phyloP scores from a whole-genome alignment of 2,329 filamentous ascomycete genomes.

The Microsporum ferrugineum region DNA sequence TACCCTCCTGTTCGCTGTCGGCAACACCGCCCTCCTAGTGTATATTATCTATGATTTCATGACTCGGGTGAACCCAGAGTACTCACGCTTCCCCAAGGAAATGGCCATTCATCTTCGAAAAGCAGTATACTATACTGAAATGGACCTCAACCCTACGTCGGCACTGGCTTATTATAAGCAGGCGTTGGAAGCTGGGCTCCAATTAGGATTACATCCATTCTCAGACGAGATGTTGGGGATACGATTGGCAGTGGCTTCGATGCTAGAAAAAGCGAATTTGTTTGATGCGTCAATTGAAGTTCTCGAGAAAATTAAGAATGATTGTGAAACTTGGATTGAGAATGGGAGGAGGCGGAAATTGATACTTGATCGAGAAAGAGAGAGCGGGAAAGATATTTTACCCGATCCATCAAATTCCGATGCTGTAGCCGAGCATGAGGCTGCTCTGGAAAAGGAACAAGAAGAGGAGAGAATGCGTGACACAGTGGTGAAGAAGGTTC shows the following conservation, averaged over 20 bases:
- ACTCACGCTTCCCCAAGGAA: constrained; percentile 34
- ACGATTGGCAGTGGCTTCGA: constrained; percentile 65
- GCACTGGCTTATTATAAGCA: constrained; percentile 76
- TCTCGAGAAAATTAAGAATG: constrained; percentile 60
- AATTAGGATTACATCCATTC: constrained; percentile 71
- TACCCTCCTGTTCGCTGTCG: constrained; percentile 30
- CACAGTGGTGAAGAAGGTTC: constrained; percentile 49
- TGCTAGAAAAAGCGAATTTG: constrained; percentile 67
- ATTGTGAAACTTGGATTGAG: constrained; percentile 45
- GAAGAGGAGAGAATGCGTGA: constrained; percentile 39
- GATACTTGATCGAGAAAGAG: constrained; percentile 13
- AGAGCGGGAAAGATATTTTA: constrained; percentile 6
- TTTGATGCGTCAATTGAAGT: constrained; percentile 62
- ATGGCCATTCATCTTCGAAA: constrained; percentile 56
- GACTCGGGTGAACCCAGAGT: constrained; percentile 31
- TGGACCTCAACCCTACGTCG: constrained; percentile 58
- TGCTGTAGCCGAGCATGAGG: constrained; percentile 12
- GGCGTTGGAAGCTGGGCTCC: constrained; percentile 61
- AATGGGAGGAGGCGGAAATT: constrained; percentile 18
- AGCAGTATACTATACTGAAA: constrained; percentile 78
- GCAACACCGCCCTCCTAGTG: constrained; percentile 25
- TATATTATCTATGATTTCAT: constrained; percentile 36
- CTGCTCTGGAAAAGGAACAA: constrained; percentile 15
- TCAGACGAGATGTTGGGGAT: constrained; percentile 86
- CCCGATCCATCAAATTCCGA: constrained; percentile 12